Percentiles rank a stretch among this genome's conserved stretches.
Conservation (phyloP, 495 filamentous ascomycete genomes). For the Bryoglossum gracile region DNA sequence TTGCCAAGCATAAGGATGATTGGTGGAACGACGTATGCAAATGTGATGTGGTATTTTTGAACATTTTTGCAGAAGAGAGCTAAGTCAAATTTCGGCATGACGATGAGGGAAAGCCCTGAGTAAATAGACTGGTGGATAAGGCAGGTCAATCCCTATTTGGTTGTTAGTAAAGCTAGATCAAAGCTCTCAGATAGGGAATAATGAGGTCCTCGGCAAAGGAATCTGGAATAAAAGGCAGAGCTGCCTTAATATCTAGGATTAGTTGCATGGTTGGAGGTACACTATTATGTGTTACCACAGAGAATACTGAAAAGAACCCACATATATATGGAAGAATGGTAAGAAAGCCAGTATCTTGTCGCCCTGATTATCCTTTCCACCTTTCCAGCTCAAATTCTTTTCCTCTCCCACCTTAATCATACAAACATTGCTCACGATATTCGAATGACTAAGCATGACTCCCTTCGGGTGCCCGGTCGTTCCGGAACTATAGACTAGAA, state of each 20-base stretch:
- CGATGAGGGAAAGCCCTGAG: constrained; percentile 58
- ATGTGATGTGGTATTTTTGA: constrained; percentile 68
- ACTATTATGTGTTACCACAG: constrained; percentile 27
- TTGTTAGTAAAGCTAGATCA: no score
- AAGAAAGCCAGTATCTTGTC: constrained; percentile 73
- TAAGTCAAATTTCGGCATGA: constrained; percentile 83
- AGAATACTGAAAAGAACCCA: constrained; percentile 21
- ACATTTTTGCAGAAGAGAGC: constrained; percentile 68
- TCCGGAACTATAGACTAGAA: constrained; percentile 75
- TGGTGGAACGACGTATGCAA: constrained; percentile 77
- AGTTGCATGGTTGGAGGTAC: no score
- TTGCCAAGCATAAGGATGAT: constrained; percentile 77
- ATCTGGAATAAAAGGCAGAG: no score
- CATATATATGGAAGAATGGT: constrained; percentile 94
- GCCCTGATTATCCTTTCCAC: constrained; percentile 53
- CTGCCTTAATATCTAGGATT: no score
- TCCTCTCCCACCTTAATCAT: constrained; percentile 51
- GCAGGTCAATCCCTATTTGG: constrained; percentile 55
- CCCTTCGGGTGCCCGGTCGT: constrained; percentile 91
- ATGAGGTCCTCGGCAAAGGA: no score
- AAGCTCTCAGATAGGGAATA: no score
- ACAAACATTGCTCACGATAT: constrained; percentile 65
- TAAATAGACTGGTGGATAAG: constrained; percentile 58
- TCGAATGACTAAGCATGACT: constrained; percentile 79
- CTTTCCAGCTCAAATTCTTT: constrained; percentile 50